Evolutionary conservation across 106 monocot genomes (phyloP).

Genomic region (Dendrobium huoshanense): DNA sequence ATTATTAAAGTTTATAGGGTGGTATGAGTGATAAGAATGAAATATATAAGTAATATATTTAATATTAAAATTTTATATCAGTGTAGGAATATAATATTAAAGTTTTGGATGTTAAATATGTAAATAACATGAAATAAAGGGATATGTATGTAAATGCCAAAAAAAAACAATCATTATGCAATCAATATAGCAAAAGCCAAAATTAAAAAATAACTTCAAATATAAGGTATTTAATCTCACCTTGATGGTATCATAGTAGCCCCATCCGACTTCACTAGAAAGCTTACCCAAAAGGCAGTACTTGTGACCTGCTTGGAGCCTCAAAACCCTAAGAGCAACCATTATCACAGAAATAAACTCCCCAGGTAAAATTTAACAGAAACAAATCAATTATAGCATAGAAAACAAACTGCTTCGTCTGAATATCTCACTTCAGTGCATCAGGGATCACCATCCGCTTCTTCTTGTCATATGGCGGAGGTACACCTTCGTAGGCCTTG

Average conservation of each 20-base stretch:
- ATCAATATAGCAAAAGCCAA: no score
- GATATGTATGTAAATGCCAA: no score
- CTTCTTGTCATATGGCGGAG: conserved; percentile 67
- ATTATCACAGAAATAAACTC: not conserved
- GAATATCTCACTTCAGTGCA: conserved; percentile 65
- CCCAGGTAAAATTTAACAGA: not conserved
- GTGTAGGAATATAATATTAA: no score
- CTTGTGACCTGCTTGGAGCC: conserved; percentile 61
- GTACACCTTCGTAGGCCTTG: conserved; percentile 83
- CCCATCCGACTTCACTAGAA: conserved; percentile 67
- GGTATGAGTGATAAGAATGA: no score
- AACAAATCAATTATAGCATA: not conserved
- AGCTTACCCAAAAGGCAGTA: conserved; percentile 56
- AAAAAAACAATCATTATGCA: no score
- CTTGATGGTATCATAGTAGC: conserved; percentile 51
- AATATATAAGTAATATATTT: no score
- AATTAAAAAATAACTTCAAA: no score
- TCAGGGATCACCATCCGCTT: conserved; percentile 90
- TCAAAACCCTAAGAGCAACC: conserved; percentile 44
- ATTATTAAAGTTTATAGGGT: no score
- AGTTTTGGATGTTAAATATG: no score
- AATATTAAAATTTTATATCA: no score
- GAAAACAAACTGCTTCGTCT: not conserved
- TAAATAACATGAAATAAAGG: no score
- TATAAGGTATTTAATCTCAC: conserved; percentile 13